phyloP scores from a whole-genome alignment of 768 basidiomycete species.

The Chiua virens region DNA sequence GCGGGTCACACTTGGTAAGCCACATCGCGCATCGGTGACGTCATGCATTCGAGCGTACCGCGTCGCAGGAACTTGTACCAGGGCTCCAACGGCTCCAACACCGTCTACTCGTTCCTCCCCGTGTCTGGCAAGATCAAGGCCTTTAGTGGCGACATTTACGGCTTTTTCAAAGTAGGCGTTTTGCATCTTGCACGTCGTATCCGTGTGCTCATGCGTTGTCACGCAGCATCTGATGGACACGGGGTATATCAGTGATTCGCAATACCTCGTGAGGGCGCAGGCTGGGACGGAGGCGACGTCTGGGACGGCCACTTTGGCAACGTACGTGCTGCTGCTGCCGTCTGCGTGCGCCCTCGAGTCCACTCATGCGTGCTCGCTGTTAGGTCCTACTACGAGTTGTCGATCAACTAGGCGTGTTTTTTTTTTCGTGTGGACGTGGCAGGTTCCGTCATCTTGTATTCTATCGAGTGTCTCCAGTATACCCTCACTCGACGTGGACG shows the following conservation, averaged over 20 bases:
- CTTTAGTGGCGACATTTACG: conserved; percentile 55
- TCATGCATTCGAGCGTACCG: not conserved
- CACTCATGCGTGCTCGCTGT: not conserved
- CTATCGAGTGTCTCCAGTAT: no score
- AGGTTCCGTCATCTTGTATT: no score
- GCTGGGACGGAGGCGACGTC: conserved; percentile 64
- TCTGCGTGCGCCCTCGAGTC: not conserved
- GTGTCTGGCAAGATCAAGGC: conserved; percentile 36
- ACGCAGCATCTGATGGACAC: conserved; percentile 54
- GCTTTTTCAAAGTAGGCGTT: conserved; percentile 47
- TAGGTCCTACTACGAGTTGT: conserved; percentile 47
- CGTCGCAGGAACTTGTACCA: conserved; percentile 50
- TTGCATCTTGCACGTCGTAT: not conserved
- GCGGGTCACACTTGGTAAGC: conserved; percentile 52
- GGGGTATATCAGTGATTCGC: conserved; percentile 45
- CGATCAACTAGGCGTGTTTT: conserved; percentile 37
- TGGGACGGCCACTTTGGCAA: conserved; percentile 53
- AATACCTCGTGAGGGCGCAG: conserved; percentile 60
- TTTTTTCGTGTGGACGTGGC: no score
- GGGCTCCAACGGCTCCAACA: conserved; percentile 54
- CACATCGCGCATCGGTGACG: not conserved
- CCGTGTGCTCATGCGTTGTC: not conserved
- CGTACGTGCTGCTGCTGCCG: conserved; percentile 38
- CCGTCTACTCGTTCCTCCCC: conserved; percentile 51
- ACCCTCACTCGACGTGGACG: no score